These are phyloP conservation scores for Sindora glabra DNA, from an alignment of 306 rosid species.

Conservation along the genomic window DNA sequence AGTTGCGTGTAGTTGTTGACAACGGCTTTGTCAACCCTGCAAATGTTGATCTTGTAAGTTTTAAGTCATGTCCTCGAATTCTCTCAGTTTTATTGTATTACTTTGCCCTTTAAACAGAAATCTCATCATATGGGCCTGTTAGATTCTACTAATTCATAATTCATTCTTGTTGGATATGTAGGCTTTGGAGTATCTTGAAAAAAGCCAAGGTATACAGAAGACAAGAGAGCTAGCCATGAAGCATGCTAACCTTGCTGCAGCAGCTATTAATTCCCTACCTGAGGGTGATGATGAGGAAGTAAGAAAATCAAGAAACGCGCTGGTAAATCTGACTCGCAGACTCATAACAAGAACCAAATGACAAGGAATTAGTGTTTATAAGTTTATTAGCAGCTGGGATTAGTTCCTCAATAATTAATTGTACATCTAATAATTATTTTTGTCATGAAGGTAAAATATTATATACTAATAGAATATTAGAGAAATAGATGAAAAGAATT, in stretches of 20 bases:
- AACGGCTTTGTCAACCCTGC: slow-evolving; percentile 73
- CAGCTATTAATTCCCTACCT: slow-evolving; percentile 79
- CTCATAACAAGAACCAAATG: slow-evolving; percentile 81
- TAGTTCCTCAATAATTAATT: too few relatives aligned
- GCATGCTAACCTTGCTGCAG: slow-evolving; percentile 86
- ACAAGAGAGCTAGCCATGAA: slow-evolving; percentile 74
- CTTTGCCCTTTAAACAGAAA: too few relatives aligned
- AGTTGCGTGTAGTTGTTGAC: slow-evolving; percentile 57
- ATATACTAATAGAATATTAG: too few relatives aligned
- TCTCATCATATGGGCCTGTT: too few relatives aligned
- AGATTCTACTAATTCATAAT: not conserved
- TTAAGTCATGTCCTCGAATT: slow-evolving; percentile 1
- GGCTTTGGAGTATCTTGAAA: slow-evolving; percentile 88
- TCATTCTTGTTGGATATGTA: slow-evolving; percentile 16
- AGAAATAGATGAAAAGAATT: too few relatives aligned
- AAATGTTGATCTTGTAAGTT: slow-evolving; percentile 73
- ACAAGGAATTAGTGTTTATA: too few relatives aligned
- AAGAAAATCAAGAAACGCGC: slow-evolving; percentile 74
- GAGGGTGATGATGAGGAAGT: slow-evolving; percentile 64
- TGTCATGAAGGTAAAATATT: too few relatives aligned
- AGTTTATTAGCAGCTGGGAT: too few relatives aligned
- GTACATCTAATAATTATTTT: too few relatives aligned
- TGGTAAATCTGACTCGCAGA: slow-evolving; percentile 67
- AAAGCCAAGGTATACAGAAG: slow-evolving; percentile 75
- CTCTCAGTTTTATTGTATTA: too few relatives aligned